Evolutionary conservation across 2,329 filamentous ascomycete genomes (phyloP).

Genomic region (Aquanectria penicillioides): DNA sequence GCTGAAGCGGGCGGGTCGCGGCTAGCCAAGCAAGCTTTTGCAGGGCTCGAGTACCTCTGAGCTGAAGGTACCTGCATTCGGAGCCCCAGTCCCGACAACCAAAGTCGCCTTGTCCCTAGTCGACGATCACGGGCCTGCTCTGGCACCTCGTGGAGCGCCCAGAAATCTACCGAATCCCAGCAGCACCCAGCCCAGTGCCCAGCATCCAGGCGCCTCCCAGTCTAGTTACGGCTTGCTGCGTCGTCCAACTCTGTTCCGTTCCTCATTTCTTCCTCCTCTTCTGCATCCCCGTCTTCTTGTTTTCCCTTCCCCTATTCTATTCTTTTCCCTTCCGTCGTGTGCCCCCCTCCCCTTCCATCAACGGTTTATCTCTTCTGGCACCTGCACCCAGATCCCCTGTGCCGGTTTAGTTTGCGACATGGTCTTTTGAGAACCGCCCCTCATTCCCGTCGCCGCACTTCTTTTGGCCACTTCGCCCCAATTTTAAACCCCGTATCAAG

Average conservation of each 20-base stretch:
- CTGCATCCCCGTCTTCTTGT: background rate
- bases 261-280: background rate
- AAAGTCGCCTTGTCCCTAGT: constrained; percentile 26
- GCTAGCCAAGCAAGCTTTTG: background rate
- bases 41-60: constrained; percentile 16
- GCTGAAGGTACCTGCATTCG: constrained; percentile 24
- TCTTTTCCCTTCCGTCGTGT: constrained; percentile 3
- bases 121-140: constrained; percentile 34
- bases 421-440: constrained; percentile 14
- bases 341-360: constrained; percentile 6
- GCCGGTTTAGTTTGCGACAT: constrained; percentile 10
- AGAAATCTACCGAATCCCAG: too few relatives aligned
- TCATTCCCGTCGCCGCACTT: background rate
- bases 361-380: constrained; percentile 5
- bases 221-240: too few relatives aligned
- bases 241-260: constrained; percentile 16
- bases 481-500: constrained; percentile 5
- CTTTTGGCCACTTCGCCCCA: constrained; percentile 18
- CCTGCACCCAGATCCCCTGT: constrained; percentile 4
- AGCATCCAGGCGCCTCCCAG: background rate
- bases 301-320: constrained; percentile 6
- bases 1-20: background rate
- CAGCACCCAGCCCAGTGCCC: background rate
- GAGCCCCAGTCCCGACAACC: too few relatives aligned
- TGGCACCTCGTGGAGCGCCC: constrained; percentile 8